Evolutionary conservation across 2,329 filamentous ascomycete genomes (phyloP).

Genomic region (Simplicillium aogashimaense): DNA sequence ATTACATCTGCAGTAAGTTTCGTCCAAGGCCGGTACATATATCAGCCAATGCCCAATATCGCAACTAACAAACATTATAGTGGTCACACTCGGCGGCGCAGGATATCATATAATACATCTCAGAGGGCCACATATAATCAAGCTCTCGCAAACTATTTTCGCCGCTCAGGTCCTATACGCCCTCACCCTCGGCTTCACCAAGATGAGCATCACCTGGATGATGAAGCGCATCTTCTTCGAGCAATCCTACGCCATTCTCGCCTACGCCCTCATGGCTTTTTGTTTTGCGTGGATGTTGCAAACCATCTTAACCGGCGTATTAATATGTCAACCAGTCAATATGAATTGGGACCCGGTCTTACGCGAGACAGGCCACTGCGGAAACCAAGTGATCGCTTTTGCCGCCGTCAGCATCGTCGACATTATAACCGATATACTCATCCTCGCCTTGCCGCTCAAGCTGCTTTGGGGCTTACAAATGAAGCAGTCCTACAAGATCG

Average conservation of each 20-base stretch:
- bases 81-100: slow-evolving; percentile 10
- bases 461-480: slow-evolving; percentile 9
- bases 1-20: slow-evolving; percentile 9
- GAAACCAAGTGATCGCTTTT: slow-evolving; percentile 8
- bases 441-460: slow-evolving; percentile 9
- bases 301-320: slow-evolving; percentile 9
- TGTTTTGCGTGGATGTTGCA: slow-evolving; percentile 11
- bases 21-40: too few relatives aligned
- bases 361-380: slow-evolving; percentile 5
- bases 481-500: slow-evolving; percentile 8
- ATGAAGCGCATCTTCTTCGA: slow-evolving; percentile 13
- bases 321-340: slow-evolving; percentile 9
- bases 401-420: slow-evolving; percentile 10
- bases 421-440: slow-evolving; percentile 10
- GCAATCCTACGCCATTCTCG: slow-evolving; percentile 5
- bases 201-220: slow-evolving; percentile 12
- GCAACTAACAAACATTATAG: slow-evolving; percentile 2
- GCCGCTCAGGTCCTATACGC: slow-evolving; percentile 11
- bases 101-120: slow-evolving; percentile 9
- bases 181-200: slow-evolving; percentile 9
- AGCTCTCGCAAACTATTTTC: slow-evolving; percentile 9
- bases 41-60: not conserved
- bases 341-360: slow-evolving; percentile 9
- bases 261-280: slow-evolving; percentile 8
- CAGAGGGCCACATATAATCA: slow-evolving; percentile 4